phyloP scores from a whole-genome alignment of 139 green algal species.

The Penium margaritaceum region DNA sequence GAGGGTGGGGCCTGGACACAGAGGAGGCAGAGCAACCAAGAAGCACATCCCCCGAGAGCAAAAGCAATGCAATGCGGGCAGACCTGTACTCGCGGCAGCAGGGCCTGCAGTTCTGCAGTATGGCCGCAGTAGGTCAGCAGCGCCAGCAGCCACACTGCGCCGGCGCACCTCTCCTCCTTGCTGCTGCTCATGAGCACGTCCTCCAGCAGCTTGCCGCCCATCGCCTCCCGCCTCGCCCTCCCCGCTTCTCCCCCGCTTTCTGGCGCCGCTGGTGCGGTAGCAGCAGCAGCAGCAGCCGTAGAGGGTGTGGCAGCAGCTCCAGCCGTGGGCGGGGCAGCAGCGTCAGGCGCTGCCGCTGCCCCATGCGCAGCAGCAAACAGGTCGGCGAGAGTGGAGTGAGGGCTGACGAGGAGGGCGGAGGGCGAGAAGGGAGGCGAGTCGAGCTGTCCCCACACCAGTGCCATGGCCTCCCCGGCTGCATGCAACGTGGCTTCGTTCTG shows the following conservation, averaged over 20 bases:
- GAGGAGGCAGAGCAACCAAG: too few species aligned
- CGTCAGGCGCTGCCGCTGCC: conserved; percentile 11
- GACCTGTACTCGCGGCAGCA: conserved; percentile 56
- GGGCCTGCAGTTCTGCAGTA: conserved; percentile 47
- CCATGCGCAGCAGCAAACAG: neutral
- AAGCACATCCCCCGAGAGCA: too few species aligned
- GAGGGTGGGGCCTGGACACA: too few species aligned
- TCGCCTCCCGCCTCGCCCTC: neutral
- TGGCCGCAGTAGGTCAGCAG: conserved; percentile 64
- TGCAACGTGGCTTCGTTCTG: conserved; percentile 47
- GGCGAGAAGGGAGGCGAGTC: neutral
- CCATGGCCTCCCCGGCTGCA: conserved; percentile 70
- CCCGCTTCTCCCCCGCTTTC: conserved; percentile 7
- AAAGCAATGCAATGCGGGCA: too few species aligned
- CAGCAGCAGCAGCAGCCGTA: too few species aligned
- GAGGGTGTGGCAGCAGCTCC: too few species aligned
- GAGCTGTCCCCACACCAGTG: conserved; percentile 61
- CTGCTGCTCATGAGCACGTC: conserved; percentile 54
- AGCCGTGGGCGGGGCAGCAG: too few species aligned
- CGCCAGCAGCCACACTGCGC: conserved; percentile 69
- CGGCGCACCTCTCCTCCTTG: conserved; percentile 61
- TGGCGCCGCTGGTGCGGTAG: too few species aligned
- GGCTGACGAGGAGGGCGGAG: neutral
- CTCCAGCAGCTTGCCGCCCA: conserved; percentile 49
- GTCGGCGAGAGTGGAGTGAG: conserved; percentile 6